Evolutionary conservation across 441 rosid genomes (phyloP), one percentile per base, ranked within the genome.

Genomic region (Euphorbia schlechtendalii): DNA sequence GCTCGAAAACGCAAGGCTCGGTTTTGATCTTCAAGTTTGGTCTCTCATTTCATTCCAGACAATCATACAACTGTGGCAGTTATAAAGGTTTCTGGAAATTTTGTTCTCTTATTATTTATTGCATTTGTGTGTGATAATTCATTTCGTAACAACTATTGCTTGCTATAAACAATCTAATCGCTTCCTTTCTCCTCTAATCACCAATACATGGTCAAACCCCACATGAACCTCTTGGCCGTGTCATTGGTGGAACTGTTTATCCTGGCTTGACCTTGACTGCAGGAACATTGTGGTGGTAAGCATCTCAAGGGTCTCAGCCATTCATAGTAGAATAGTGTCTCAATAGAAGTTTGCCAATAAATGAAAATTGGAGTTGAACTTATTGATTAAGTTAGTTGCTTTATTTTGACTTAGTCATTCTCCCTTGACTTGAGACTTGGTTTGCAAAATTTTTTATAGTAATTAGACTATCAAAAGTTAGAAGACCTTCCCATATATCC

Each of bases 221-320:
- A n/a, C n/a, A n/a, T n/a, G n/a, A n/a, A n/a, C 99, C 99, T 64
- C 99, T 95, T 63, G 98, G 99, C 30, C 95, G 99, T 68, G 99
- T 95, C 73, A 92, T 95, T 73, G 97, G 98, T 65, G 98, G 99
- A 78, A 92, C 99, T 71, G 99, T 95, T 76, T 95, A 88, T 77
- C 99, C 99, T 63, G 99, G 99, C 52, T 69, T 95, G 82, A 95
- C 97, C 5, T 78, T 95, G 86, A 92, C 99, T 32, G 99, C 99
- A 43, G 98, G 99, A 74, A 92, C 99, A 63, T 70, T 95, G 25
- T 92, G 97, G 97, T 79, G 94, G 98, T 92, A 71, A 71, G 94
- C 83, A 46, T 72, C 62, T 56, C 32, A 27, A 56, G 67, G 74
- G 17, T 70, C 56, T 20, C n/a, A 46, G 51, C 20, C 51, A 46